Evolutionary conservation across 164 flowering plant genomes (phyloP), one percentile per base, ranked within the genome.

Genomic region (Vitis rupestris): DNA sequence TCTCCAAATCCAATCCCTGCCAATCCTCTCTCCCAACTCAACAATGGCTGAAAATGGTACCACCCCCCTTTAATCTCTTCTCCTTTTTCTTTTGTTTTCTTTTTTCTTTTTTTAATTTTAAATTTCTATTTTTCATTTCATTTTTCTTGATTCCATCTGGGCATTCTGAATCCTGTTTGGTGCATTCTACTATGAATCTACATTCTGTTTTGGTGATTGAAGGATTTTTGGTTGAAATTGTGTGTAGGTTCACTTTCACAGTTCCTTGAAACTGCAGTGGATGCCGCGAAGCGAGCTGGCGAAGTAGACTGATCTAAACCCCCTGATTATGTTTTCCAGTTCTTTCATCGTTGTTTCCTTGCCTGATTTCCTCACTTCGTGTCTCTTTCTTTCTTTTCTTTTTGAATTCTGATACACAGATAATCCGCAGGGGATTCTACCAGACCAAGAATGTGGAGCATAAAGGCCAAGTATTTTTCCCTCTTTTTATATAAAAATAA

Each of bases 261-360:
- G 48, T 92, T 85, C 56, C 81, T 94, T 15, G 83, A 76, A 17
- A 75, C 75, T 63, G 97, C 98, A 1, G 83, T 94, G 49, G 93
- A 90, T 44, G 98, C 96, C 19, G 97, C 98, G 3, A 88, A 89
- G 74, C 74, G 48, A 68, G 98, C 97, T 56, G 98, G 98, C 56
- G 92, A 92, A 88, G 98, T 83, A 47, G 6, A 15, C 55, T 52
- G 1, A 19, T 81, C 49, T 53, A 44, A 15, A 48, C 44, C 16
- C 30, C 50, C 8, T n/a, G 1, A 3, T 55, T 56, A 60, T 15
- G 4, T 50, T 27, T 17, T 50, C 10, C 4, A 10, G 50, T 50
- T 17, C 4, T 51, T 23, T 44, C 12, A 27, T 54, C 54, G n/a
- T 19, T 55, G 3, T 12, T 61, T 29, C 37, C 27, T 74, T 59